These are phyloP conservation scores for Ambrosiella xylebori DNA, from an alignment of 2,329 filamentous ascomycete species.

Conservation along the genomic window DNA sequence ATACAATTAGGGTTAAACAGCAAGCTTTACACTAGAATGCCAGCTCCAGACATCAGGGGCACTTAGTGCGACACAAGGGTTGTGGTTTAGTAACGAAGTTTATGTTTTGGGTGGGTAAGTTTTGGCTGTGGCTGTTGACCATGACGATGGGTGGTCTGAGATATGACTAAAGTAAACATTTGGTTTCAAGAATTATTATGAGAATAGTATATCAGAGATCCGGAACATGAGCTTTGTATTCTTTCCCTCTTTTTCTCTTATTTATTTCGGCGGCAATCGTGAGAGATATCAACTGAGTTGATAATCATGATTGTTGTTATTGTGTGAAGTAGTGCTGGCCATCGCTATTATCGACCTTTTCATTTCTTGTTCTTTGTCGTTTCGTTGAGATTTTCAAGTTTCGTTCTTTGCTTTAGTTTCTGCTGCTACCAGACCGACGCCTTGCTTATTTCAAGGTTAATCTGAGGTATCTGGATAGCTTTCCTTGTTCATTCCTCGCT, in stretches of 20 bases:
- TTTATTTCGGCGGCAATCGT: too few species aligned
- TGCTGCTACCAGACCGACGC: too few species aligned
- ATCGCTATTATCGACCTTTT: too few species aligned
- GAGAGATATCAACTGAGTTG: too few species aligned
- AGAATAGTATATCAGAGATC: not conserved
- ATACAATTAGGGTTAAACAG: not conserved
- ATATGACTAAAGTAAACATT: not conserved
- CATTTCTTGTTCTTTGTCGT: too few species aligned
- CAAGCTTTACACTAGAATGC: not conserved
- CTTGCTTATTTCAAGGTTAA: too few species aligned
- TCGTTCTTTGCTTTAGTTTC: too few species aligned
- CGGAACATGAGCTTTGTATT: not conserved
- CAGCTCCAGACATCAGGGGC: not conserved
- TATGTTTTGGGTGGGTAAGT: not conserved
- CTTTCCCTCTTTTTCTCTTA: not conserved
- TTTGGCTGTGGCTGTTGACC: not conserved
- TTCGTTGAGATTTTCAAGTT: too few species aligned
- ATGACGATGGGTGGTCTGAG: slow-evolving; percentile 3
- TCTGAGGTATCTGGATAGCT: too few species aligned
- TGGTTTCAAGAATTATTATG: not conserved
- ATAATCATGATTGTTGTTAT: too few species aligned
- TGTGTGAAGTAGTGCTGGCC: too few species aligned
- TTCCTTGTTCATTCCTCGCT: too few species aligned
- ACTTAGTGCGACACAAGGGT: not conserved
- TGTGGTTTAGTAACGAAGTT: not conserved